Evolutionary conservation across 331 rosid species (phyloP).

Genomic region (Telfairia occidentalis): DNA sequence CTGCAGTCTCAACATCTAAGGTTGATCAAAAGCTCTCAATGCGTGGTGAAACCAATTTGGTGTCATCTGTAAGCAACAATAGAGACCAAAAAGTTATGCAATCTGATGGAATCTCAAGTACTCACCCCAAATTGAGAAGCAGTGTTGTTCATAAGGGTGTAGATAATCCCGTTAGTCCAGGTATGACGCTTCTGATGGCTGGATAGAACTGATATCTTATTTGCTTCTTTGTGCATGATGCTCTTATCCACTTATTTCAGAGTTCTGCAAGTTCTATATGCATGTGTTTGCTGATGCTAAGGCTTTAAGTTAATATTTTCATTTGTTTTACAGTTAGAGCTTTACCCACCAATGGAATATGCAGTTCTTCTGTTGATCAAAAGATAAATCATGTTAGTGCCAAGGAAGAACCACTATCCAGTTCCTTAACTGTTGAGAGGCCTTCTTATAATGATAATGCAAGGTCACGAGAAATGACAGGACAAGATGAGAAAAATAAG

Average conservation of each 20-base stretch:
- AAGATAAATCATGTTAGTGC: slow-evolving; percentile 19
- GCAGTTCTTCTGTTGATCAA: slow-evolving; percentile 22
- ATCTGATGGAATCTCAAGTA: slow-evolving; percentile 43
- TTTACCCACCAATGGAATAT: slow-evolving; percentile 21
- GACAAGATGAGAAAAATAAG: slow-evolving; percentile 38
- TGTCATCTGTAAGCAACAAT: slow-evolving; percentile 31
- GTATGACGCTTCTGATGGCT: slow-evolving; percentile 20
- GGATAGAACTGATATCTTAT: slow-evolving; percentile 1
- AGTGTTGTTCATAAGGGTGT: slow-evolving; percentile 34
- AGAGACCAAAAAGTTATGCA: slow-evolving; percentile 42
- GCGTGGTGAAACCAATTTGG: slow-evolving; percentile 42
- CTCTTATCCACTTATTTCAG: slow-evolving; percentile 4
- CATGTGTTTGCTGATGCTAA: neutral
- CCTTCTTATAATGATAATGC: slow-evolving; percentile 26
- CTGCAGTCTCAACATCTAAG: slow-evolving; percentile 41
- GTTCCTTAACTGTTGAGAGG: slow-evolving; percentile 29
- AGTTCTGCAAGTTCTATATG: slow-evolving; percentile 6
- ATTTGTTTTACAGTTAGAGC: slow-evolving; percentile 25
- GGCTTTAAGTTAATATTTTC: neutral
- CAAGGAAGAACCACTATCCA: slow-evolving; percentile 30
- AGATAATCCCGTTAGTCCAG: slow-evolving; percentile 48
- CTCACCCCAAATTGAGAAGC: slow-evolving; percentile 34
- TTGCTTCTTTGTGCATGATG: neutral
- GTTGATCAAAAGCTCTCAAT: slow-evolving; percentile 43
- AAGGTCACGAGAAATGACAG: slow-evolving; percentile 30